Evolutionary conservation across 257 asterid genomes (phyloP).

Genomic region (Vinca minor): DNA sequence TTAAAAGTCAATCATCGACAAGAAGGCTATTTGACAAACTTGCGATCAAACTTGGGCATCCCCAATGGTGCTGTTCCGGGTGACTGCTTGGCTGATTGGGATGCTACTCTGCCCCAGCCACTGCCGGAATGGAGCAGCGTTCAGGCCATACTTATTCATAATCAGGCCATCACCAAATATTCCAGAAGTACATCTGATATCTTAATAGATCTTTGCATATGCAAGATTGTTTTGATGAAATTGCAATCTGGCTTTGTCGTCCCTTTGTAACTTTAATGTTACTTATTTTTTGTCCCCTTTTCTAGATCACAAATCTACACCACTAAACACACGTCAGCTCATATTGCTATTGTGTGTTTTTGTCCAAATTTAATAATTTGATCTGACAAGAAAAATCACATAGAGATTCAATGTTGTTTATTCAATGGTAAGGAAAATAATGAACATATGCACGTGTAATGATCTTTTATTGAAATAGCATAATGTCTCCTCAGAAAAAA

Average conservation of each 20-base stretch:
- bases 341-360: not conserved
- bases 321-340: not conserved
- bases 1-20: no score
- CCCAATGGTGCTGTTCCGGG: no score
- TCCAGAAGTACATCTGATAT: not conserved
- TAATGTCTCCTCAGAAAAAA: no score
- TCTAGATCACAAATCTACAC: not conserved
- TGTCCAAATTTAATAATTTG: slow-evolving; percentile 1
- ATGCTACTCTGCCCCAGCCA: no score
- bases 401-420: not conserved
- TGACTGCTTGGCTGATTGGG: no score
- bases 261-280: not conserved
- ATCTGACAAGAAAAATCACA: slow-evolving; percentile 3
- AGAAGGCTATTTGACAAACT: no score
- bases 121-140: no score
- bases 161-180: not conserved
- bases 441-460: no score
- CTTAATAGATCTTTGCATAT: slow-evolving; percentile 7
- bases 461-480: no score
- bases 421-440: slow-evolving; percentile 1
- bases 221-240: slow-evolving; percentile 4
- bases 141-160: not conserved
- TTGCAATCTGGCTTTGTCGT: no score
- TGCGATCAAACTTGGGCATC: no score
- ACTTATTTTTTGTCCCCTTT: not conserved